Evolutionary conservation across 345 rosid species (phyloP).

Genomic region (Leavenworthia alabamica): DNA sequence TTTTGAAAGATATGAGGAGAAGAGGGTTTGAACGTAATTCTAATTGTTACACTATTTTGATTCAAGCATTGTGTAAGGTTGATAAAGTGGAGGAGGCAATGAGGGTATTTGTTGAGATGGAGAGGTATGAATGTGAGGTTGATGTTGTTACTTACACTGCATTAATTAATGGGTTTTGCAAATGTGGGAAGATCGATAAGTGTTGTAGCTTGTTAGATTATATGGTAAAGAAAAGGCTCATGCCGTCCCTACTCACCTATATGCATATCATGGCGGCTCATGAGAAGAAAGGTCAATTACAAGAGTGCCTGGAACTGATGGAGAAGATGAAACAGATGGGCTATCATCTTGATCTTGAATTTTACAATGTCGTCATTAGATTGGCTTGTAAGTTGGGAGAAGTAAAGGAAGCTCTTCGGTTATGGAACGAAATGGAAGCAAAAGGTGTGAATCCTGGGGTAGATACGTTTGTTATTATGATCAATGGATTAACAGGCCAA

Average conservation of each 20-base stretch:
- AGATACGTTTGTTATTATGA: conserved; percentile 63
- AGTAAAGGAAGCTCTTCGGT: conserved; percentile 47
- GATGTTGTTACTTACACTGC: conserved; percentile 71
- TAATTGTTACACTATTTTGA: conserved; percentile 66
- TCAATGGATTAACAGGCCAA: conserved; percentile 61
- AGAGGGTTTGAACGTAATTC: conserved; percentile 68
- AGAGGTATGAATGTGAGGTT: conserved; percentile 59
- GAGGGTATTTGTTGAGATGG: conserved; percentile 73
- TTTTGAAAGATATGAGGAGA: conserved; percentile 74
- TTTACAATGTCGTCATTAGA: conserved; percentile 64
- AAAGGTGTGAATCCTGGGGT: conserved; percentile 62
- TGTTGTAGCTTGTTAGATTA: conserved; percentile 56
- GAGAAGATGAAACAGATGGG: conserved; percentile 53
- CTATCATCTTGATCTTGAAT: conserved; percentile 53
- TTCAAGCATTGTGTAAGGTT: conserved; percentile 63
- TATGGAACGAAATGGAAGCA: conserved; percentile 76
- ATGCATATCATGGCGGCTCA: conserved; percentile 82
- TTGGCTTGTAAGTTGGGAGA: conserved; percentile 79
- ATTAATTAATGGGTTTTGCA: conserved; percentile 80
- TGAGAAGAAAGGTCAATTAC: conserved; percentile 79
- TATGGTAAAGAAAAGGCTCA: conserved; percentile 51
- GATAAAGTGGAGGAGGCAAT: conserved; percentile 76
- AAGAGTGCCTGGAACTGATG: conserved; percentile 65
- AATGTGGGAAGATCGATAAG: conserved; percentile 58
- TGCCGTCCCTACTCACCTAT: conserved; percentile 56